Evolutionary conservation across 2,329 filamentous ascomycete genomes (phyloP), one percentile per base, ranked within the genome.

Genomic region (Alternaria gansuensis): DNA sequence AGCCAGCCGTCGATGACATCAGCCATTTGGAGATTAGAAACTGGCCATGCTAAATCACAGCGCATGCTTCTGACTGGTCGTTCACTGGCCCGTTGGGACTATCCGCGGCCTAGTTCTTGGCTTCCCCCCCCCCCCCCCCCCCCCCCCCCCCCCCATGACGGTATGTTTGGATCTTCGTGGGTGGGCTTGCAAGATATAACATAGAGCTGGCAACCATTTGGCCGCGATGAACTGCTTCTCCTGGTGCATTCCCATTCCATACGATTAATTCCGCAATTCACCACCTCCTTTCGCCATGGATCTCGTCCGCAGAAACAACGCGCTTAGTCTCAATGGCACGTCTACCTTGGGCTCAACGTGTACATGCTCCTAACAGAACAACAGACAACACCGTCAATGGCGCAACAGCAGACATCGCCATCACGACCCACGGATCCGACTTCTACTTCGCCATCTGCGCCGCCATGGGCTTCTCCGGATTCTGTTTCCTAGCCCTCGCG

Each of bases 391-490:
- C 78, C 13, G 80, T 81, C 57, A 82, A 82, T 60, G 83, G 82
- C 60, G 58, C 49, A 7, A 71, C 66, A 2, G 82, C 82, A 14
- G 80, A 88, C 68, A 83, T 89, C 39, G 79, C 79, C 62, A 87
- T 89, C 67, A 88, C 86, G 10, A 78, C 74, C 17, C 84, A 76
- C 68, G 88, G 86, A 13, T 88, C 85, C 1, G 81, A 88, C 72
- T 88, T 84, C 79, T 88, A 88, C 69, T 90, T 84, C 76, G 78
- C 87, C 7, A 83, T 89, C 14, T 85, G 81, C 61, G 83, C 86
- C 1, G 73, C 87, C 45, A 89, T 90, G 86, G 82, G 79, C 2
- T 59, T 82, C 3, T 74, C 83, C 0, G 86, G 84, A 1, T 72
- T 90, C 17, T 64, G 67, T 49, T 85, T 89, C 69, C 75, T 87